Evolutionary conservation across 495 filamentous ascomycete genomes (phyloP).

Genomic region (Penicillium macrosclerotiorum): DNA sequence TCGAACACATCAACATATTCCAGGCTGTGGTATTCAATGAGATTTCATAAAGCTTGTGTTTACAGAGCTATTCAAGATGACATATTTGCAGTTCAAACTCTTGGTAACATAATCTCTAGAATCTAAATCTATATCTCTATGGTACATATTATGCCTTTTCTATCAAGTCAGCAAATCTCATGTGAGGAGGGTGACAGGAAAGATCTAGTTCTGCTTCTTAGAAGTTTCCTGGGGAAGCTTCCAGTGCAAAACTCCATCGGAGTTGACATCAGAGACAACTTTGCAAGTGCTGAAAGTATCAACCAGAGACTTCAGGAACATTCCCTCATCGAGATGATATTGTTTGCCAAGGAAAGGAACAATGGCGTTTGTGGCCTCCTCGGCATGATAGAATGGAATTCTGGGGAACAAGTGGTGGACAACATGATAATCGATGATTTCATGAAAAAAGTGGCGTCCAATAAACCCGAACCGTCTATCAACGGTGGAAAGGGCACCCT

Average conservation of each 20-base stretch:
- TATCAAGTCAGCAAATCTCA: too few species aligned
- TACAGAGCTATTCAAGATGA: too few species aligned
- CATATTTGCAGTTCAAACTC: too few species aligned
- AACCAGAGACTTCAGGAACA: conserved; percentile 18
- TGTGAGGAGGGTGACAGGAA: too few species aligned
- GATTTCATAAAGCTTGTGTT: too few species aligned
- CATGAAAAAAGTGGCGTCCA: conserved; percentile 81
- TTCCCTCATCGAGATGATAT: conserved; percentile 51
- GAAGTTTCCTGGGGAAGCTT: conserved; percentile 2
- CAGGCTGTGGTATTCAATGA: too few species aligned
- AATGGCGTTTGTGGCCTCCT: conserved; percentile 83
- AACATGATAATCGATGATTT: conserved; percentile 91
- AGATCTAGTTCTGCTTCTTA: conserved; percentile 20
- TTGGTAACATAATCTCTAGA: too few species aligned
- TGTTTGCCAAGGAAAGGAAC: conserved; percentile 77
- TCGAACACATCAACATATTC: too few species aligned
- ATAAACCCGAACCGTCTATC: conserved; percentile 90
- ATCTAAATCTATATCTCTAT: too few species aligned
- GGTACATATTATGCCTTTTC: too few species aligned
- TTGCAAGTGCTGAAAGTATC: conserved; percentile 21
- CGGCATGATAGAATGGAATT: conserved; percentile 90
- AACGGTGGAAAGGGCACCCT: conserved; percentile 82
- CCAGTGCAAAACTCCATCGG: conserved; percentile 20
- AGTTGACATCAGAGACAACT: conserved; percentile 14
- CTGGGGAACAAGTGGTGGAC: conserved; percentile 82